Conservation (phyloP, 2,329 filamentous ascomycete genomes). For the Aureobasidium sp. region DNA sequence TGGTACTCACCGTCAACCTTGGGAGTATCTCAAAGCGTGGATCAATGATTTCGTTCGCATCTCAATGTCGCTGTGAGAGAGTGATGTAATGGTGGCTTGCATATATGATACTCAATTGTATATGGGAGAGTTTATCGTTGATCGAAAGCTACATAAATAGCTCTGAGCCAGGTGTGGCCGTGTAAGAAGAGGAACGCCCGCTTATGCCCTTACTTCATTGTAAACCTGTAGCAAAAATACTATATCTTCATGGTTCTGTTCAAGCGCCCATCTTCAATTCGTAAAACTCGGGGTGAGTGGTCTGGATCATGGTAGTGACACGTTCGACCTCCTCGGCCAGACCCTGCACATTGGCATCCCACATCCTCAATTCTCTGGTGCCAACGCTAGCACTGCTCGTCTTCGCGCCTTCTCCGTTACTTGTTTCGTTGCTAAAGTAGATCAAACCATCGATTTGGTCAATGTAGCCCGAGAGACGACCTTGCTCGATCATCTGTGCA, state of each 20-base stretch:
- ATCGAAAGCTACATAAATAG: no score
- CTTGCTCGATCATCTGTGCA: constrained; percentile 96
- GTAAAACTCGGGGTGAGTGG: constrained; percentile 71
- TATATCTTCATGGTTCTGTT: background rate
- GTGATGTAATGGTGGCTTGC: no score
- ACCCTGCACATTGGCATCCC: constrained; percentile 90
- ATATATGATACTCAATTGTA: no score
- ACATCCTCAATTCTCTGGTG: constrained; percentile 79
- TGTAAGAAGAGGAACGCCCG: background rate
- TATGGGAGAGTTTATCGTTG: no score
- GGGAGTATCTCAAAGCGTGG: no score
- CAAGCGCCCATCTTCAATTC: constrained; percentile 24
- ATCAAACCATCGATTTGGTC: constrained; percentile 94
- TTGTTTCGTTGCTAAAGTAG: constrained; percentile 82
- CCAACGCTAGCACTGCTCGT: constrained; percentile 44
- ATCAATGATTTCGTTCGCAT: no score
- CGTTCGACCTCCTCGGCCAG: constrained; percentile 92
- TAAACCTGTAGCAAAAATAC: background rate
- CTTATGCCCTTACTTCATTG: background rate
- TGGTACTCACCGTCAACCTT: no score
- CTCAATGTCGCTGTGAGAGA: no score
- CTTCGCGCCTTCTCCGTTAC: constrained; percentile 37
- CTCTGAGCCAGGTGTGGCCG: no score
- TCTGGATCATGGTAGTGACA: constrained; percentile 82
- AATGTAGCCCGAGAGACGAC: constrained; percentile 86